phyloP scores from a whole-genome alignment of 257 asterid species.

The Nicotiana otophora region DNA sequence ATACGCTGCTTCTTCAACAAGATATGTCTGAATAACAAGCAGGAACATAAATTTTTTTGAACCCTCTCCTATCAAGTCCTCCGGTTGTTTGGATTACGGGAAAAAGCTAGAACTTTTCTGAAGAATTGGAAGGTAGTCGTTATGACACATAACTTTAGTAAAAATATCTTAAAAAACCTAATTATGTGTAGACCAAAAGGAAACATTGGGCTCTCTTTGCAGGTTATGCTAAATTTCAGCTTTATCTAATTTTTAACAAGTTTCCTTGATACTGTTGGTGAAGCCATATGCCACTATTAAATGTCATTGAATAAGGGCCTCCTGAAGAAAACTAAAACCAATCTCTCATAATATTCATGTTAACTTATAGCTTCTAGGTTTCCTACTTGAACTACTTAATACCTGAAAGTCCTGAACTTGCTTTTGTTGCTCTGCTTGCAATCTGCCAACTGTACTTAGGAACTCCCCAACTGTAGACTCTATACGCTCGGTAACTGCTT shows the following conservation, averaged over 20 bases:
- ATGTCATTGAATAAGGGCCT: background rate
- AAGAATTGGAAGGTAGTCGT: too few relatives aligned
- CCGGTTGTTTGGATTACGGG: background rate
- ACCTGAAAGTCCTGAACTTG: constrained; percentile 79
- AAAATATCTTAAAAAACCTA: background rate
- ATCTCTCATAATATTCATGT: background rate
- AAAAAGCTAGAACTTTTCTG: background rate
- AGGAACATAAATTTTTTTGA: background rate
- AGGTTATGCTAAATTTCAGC: background rate
- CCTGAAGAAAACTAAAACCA: background rate
- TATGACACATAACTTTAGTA: background rate
- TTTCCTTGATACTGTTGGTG: background rate
- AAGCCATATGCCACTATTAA: background rate
- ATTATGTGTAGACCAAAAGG: background rate
- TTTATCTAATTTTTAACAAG: background rate
- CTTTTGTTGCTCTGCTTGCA: constrained; percentile 92
- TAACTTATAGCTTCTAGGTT: background rate
- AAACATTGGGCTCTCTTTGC: background rate
- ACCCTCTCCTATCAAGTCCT: background rate
- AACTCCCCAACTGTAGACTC: constrained; percentile 81
- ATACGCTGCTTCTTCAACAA: background rate
- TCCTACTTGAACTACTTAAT: background rate
- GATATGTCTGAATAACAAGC: background rate
- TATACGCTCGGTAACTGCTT: constrained; percentile 63
- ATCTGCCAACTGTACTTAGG: constrained; percentile 57